phyloP scores from a whole-genome alignment of 1,284 basidiomycete species.

The Malassezia arunalokei region DNA sequence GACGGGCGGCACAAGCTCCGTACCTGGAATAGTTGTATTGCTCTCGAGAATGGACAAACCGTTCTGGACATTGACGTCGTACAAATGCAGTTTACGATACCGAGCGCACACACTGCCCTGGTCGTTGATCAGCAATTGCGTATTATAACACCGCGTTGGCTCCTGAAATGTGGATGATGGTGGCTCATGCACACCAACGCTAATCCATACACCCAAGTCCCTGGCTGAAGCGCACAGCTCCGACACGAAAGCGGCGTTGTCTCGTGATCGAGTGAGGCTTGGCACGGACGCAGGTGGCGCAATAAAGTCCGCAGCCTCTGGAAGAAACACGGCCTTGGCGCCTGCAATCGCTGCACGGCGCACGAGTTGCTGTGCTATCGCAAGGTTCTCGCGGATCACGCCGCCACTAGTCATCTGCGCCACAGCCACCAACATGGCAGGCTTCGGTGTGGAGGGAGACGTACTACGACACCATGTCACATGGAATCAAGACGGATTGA shows the following conservation, averaged over 20 bases:
- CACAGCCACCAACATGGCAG: constrained; percentile 37
- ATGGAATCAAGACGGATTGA: not conserved
- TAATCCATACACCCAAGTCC: constrained; percentile 47
- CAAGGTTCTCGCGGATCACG: constrained; percentile 33
- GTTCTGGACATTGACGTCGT: constrained; percentile 50
- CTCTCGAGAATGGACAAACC: constrained; percentile 39
- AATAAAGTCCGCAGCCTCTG: constrained; percentile 48
- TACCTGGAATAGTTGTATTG: constrained; percentile 47
- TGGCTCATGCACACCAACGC: constrained; percentile 50
- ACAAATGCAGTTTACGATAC: constrained; percentile 52
- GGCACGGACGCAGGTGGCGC: constrained; percentile 42
- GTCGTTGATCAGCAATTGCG: constrained; percentile 48
- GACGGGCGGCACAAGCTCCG: constrained; percentile 40
- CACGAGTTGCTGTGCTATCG: constrained; percentile 36
- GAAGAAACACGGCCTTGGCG: constrained; percentile 15
- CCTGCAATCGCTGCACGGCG: constrained; percentile 41
- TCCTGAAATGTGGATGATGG: constrained; percentile 26
- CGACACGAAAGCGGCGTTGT: constrained; percentile 37
- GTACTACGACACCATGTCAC: no score
- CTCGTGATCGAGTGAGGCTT: constrained; percentile 28
- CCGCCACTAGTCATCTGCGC: constrained; percentile 33
- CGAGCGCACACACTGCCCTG: constrained; percentile 45
- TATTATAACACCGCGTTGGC: constrained; percentile 48
- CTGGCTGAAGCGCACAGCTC: constrained; percentile 47
- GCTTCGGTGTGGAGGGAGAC: no score